Base-by-base conservation (phyloP, 2,329 filamentous ascomycete genomes). In the Sporothrix pallida region DNA sequence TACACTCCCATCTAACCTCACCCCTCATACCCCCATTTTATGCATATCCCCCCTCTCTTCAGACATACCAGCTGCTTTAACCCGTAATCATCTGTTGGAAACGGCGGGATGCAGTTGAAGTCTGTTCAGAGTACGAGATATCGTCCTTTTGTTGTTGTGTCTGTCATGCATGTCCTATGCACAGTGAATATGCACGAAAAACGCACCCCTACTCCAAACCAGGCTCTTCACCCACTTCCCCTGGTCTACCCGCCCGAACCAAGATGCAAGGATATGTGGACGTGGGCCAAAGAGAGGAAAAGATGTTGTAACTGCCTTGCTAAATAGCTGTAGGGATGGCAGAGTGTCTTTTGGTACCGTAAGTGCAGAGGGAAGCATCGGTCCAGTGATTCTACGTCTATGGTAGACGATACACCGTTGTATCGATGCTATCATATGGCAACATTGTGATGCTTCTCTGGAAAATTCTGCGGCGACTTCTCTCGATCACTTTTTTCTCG, bases 401-500 rank as follows among this genome's bases (percentile, higher is more conserved):
- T 65, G 60, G 60, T 65, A 9, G 37, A n/a, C 37, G 60, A 65
- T 65, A 42, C 46, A n/a, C 60, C 60, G 37, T 46, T 63, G 37
- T 10, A 20, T 60, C 13, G 37, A 46, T 20, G 31, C 37, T 46
- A 9, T 5, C 10, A n/a, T 63, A 10, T n/a, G 52, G 23, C 20
- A 12, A 26, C 23, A 56, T 20, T 12, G 20, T 2, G 4, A 20
- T 23, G 3, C 7, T 3, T 8, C 13, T 65, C 2, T 12, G 9
- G 10, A 23, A 10, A 7, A 12, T 23, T 44, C 1, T 6, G 17
- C 13, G 20, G 13, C 7, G 42, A 8, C 3, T 9, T 9, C 7
- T 6, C 15, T 31, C 37, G n/a, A 12, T 20, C 2, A 13, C 17
- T 4, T 13, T 4, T 26, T 10, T 44, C 8, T 12, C 60, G 17